Conservation (phyloP, 352 stramenopile genomes). For the Phytophthora cajani region DNA sequence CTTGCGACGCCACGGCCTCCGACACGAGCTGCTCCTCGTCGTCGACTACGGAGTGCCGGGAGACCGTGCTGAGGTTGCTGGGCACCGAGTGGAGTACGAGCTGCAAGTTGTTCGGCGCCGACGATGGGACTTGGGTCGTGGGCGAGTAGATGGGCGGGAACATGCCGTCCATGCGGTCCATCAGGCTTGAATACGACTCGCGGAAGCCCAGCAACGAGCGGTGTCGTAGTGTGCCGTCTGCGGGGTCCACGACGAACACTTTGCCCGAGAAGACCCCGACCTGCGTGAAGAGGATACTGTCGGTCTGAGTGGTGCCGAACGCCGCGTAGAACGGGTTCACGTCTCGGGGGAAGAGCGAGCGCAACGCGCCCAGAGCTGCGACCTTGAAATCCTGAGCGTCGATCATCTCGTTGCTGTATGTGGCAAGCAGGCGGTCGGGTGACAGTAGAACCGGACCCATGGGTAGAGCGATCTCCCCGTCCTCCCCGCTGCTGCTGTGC, state of each 20-base stretch:
- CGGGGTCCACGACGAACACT: constrained; percentile 72
- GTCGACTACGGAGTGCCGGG: constrained; percentile 11
- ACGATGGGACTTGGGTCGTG: constrained; percentile 20
- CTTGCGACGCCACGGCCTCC: constrained; percentile 58
- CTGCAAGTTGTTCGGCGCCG: neutral
- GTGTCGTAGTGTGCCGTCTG: constrained; percentile 63
- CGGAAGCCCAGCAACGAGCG: constrained; percentile 66
- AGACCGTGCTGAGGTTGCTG: constrained; percentile 18
- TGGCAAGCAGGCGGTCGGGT: constrained; percentile 61
- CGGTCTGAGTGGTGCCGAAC: constrained; percentile 69
- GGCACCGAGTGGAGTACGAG: constrained; percentile 19
- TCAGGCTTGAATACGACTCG: constrained; percentile 71
- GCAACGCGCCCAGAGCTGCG: constrained; percentile 64
- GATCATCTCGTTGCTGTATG: constrained; percentile 48
- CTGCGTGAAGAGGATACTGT: constrained; percentile 69
- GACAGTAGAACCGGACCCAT: constrained; percentile 77
- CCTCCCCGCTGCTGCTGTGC: constrained; percentile 22
- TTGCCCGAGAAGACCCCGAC: constrained; percentile 82
- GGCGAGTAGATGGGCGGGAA: constrained; percentile 75
- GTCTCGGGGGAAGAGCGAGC: constrained; percentile 72
- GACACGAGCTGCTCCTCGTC: constrained; percentile 55
- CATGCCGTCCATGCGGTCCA: constrained; percentile 72
- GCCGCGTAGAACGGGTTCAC: constrained; percentile 87
- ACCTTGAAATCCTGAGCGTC: constrained; percentile 74
- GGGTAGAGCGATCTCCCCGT: constrained; percentile 49